Evolutionary conservation across 2,329 filamentous ascomycete genomes (phyloP), one percentile per base, ranked within the genome.

Genomic region (Colletotrichum eremochloae): DNA sequence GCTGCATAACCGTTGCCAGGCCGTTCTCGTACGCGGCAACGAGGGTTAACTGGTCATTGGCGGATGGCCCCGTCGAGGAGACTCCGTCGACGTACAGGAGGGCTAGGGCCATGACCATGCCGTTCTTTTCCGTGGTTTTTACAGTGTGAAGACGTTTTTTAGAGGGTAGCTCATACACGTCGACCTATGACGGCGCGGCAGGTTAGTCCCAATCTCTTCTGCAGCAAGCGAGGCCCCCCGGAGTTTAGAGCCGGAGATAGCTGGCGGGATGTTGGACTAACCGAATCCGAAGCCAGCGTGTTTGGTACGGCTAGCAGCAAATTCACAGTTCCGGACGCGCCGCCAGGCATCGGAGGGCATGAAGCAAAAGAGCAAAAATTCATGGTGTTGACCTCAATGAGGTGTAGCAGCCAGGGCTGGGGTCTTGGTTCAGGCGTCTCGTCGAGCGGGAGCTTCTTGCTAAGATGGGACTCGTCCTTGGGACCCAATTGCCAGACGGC

Each of bases 311-410:
- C 95, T 61, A 98, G 80, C 6, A 97, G 82, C 6, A 94, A 48
- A 36, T 29, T 36, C 29, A 44, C 24, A 11, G 58, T 44, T 5
- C 55, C 66, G 38, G 63, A 58, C 14, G 56, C 46, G 44, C 67
- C 57, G 31, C 46, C 48, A 20, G 48, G 12, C 44, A 31, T 44
- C 12, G 71, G 61, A 33, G n/a, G 72, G 78, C 91, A 92, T 73
- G 88, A 86, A 2, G 92, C 87, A 80, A 97, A 97, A 1, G 93
- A 88, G 80, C 96, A 99, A 80, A 98, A 99, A 79, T 98, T 99
- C 84, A 98, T 89, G 1, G 96, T 94, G 78, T 98, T 98, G 55
- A 98, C 94, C 6, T 93, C 87, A 6, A 99, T 84, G 5, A 93
- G 88, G 81, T 97, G 90, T 31, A 97, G 81, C n/a, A 98, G 84